phyloP scores from a whole-genome alignment of 2,329 filamentous ascomycete genomes.

The Venturia effusa region DNA sequence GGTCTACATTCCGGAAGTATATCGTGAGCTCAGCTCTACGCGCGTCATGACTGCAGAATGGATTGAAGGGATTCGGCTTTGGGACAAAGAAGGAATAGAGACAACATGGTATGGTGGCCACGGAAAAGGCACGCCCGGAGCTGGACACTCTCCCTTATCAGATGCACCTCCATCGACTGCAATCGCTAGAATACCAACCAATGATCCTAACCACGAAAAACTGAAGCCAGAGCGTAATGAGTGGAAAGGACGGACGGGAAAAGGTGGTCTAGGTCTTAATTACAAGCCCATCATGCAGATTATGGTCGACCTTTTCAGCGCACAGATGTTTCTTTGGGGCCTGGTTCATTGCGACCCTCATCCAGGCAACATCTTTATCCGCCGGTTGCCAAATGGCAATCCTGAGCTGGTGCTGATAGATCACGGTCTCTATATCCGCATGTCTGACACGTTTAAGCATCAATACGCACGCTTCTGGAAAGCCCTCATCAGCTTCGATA shows the following conservation, averaged over 20 bases:
- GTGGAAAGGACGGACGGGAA: conserved; percentile 63
- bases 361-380: conserved; percentile 93
- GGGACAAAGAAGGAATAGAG: conserved; percentile 79
- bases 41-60: conserved; percentile 91
- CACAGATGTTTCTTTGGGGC: conserved; percentile 96
- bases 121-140: conserved; percentile 67
- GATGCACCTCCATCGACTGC: conserved; percentile 29
- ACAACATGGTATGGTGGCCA: conserved; percentile 68
- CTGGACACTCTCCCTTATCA: conserved; percentile 54
- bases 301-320: conserved; percentile 93
- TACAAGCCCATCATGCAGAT: conserved; percentile 87
- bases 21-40: conserved; percentile 69
- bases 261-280: conserved; percentile 73
- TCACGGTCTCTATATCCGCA: conserved; percentile 90
- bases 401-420: conserved; percentile 92
- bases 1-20: conserved; percentile 82
- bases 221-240: conserved; percentile 71
- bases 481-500: conserved; percentile 86
- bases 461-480: conserved; percentile 93
- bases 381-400: conserved; percentile 68
- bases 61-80: conserved; percentile 89
- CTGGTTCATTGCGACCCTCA: conserved; percentile 94
- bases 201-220: conserved; percentile 36
- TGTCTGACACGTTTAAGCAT: conserved; percentile 71
- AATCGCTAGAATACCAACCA: conserved; percentile 27